phyloP scores from a whole-genome alignment of 768 basidiomycete species.

The Mycena pura region DNA sequence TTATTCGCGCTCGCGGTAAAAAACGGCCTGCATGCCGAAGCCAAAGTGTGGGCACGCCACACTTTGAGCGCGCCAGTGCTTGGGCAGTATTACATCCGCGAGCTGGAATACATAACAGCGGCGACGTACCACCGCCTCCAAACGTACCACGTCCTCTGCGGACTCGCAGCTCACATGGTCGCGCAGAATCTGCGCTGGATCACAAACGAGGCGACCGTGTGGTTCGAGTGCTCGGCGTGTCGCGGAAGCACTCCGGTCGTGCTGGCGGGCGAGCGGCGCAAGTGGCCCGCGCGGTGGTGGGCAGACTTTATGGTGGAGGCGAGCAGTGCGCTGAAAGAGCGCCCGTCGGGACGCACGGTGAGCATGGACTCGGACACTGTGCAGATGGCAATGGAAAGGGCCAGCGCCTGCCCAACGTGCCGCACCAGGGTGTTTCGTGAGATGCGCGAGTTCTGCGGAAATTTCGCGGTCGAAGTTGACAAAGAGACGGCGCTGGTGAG shows the following conservation, averaged over 20 bases:
- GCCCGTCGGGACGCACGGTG: constrained; percentile 25
- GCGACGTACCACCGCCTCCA: constrained; percentile 38
- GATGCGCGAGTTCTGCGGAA: constrained; percentile 22
- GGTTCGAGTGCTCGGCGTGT: constrained; percentile 28
- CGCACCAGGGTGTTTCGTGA: constrained; percentile 26
- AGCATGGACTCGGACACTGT: constrained; percentile 18
- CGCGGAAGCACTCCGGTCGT: constrained; percentile 8
- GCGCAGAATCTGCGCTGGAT: constrained; percentile 30
- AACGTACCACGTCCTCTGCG: constrained; percentile 38
- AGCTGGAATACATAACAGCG: constrained; percentile 40
- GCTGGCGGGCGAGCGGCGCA: constrained; percentile 22
- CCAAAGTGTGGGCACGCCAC: constrained; percentile 26
- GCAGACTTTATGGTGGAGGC: constrained; percentile 27
- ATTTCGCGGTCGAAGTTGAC: constrained; percentile 29
- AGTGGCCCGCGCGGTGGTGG: constrained; percentile 30
- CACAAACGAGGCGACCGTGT: constrained; percentile 14
- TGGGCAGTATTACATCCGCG: constrained; percentile 31
- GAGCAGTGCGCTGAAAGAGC: constrained; percentile 23
- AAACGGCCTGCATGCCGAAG: constrained; percentile 19
- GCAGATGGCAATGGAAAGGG: constrained; percentile 26
- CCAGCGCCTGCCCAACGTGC: constrained; percentile 23
- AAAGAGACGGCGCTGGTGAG: constrained; percentile 24
- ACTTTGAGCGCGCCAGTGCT: constrained; percentile 28
- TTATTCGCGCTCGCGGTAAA: constrained; percentile 29
- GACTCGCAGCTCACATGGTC: constrained; percentile 18